Evolutionary conservation across 257 asterid species (phyloP).

Genomic region (Buddleja alternifolia): DNA sequence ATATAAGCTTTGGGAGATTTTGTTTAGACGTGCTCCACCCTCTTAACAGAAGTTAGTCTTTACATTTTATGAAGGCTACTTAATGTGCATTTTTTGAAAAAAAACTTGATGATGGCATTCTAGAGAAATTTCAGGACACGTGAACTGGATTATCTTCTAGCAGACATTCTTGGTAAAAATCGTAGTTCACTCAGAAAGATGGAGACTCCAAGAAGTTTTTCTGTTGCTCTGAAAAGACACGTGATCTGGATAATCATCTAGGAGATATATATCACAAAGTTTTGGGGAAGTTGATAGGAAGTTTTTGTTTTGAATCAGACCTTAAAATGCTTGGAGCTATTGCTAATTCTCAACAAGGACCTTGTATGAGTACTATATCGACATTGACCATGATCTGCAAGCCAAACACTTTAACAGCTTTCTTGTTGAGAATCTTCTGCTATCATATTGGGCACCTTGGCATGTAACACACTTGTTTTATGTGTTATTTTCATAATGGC

Average conservation of each 20-base stretch:
- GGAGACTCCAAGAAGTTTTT: conserved; percentile 75
- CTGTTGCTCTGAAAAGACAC: conserved; percentile 87
- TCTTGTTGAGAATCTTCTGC: conserved; percentile 1
- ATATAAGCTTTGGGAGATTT: conserved; percentile 21
- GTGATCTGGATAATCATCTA: conserved; percentile 82
- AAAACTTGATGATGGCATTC: conserved; percentile 63
- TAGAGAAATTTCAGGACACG: conserved; percentile 72
- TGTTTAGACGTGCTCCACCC: conserved; percentile 6
- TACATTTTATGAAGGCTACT: conserved; percentile 77
- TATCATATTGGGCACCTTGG: conserved; percentile 16
- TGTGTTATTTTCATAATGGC: conserved; percentile 16
- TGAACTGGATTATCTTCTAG: no score
- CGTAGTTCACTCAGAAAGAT: conserved; percentile 84
- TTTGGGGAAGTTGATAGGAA: conserved; percentile 58
- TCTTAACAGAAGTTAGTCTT: conserved; percentile 18
- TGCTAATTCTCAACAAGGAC: conserved; percentile 24
- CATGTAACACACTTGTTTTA: no score
- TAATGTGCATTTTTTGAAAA: conserved; percentile 88
- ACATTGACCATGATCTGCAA: conserved; percentile 24
- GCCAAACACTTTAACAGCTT: conserved; percentile 17
- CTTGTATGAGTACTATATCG: conserved; percentile 23
- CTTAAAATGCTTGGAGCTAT: conserved; percentile 24
- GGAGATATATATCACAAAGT: conserved; percentile 97
- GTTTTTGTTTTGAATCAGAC: conserved; percentile 23
- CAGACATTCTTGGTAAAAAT: conserved; percentile 36